These are phyloP conservation scores for Calamus simplicifolius DNA, from an alignment of 176 grass and related monocot species.

Conservation along the genomic window DNA sequence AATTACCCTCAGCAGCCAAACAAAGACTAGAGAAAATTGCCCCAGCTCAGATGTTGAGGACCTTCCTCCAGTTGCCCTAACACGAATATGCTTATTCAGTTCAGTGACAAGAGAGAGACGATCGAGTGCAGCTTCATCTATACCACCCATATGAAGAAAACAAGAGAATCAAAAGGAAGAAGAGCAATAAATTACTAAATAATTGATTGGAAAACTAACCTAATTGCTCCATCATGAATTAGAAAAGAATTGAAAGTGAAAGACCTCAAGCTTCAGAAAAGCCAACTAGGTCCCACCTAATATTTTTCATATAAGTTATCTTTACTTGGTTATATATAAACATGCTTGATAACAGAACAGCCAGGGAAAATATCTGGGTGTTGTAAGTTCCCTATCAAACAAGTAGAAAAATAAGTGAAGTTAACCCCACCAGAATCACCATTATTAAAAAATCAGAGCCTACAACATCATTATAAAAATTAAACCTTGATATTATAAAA, in stretches of 20 bases:
- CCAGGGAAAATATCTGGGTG: constrained; percentile 62
- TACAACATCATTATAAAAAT: neutral
- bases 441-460: neutral
- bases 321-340: constrained; percentile 66
- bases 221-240: neutral
- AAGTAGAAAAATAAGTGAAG: neutral
- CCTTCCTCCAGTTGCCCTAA: constrained; percentile 52
- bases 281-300: neutral
- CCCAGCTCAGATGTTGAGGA: constrained; percentile 50
- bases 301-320: neutral
- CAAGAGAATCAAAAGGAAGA: neutral
- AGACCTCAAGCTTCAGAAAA: neutral
- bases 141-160: constrained; percentile 63
- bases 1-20: constrained; percentile 72
- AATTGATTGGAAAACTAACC: neutral
- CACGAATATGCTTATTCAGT: constrained; percentile 80
- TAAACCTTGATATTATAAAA: too few species aligned
- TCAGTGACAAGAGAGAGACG: constrained; percentile 79
- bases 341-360: constrained; percentile 60
- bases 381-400: constrained; percentile 62
- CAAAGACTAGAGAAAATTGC: constrained; percentile 74
- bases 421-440: neutral
- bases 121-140: constrained; percentile 72
- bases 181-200: too few species aligned
- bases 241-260: neutral